Percentiles rank a stretch among this genome's conserved stretches.
Evolutionary conservation across 331 rosid species (phyloP).

Genomic region (Phaseolus coccineus): DNA sequence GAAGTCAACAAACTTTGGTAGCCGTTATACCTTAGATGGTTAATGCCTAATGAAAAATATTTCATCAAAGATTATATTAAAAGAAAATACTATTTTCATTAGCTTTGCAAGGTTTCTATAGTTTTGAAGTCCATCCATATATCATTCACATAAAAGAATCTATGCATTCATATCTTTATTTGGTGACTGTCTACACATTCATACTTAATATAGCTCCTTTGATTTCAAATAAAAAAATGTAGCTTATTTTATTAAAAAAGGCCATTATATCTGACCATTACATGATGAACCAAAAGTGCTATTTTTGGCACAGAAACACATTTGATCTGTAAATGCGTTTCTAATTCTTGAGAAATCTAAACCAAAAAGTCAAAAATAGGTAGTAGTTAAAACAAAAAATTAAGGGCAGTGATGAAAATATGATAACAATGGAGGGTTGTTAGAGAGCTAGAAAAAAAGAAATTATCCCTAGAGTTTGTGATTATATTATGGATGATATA

Average conservation of each 20-base stretch:
- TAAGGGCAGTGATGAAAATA: conserved; percentile 58
- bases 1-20: conserved; percentile 20
- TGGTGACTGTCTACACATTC: not conserved
- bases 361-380: conserved; percentile 36
- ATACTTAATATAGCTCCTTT: not conserved
- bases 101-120: conserved; percentile 6
- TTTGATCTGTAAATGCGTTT: not conserved
- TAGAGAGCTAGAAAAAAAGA: conserved; percentile 7
- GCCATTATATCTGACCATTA: not conserved
- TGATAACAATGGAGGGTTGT: conserved; percentile 39
- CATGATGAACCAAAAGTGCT: not conserved
- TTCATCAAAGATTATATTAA: not conserved
- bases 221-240: not conserved
- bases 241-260: not conserved
- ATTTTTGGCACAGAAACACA: not conserved
- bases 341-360: not conserved
- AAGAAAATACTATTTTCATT: conserved; percentile 10
- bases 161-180: not conserved
- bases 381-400: not conserved
- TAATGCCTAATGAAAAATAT: not conserved
- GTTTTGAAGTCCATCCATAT: not conserved
- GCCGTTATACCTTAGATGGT: not conserved
- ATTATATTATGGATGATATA: conserved; percentile 28
- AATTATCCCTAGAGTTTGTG: conserved; percentile 54
- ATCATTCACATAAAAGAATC: not conserved